A percentile compares a stretch with the other conserved stretches of the same genome.
Conservation (phyloP, 768 basidiomycete species). For the Lentinula sp. region DNA sequence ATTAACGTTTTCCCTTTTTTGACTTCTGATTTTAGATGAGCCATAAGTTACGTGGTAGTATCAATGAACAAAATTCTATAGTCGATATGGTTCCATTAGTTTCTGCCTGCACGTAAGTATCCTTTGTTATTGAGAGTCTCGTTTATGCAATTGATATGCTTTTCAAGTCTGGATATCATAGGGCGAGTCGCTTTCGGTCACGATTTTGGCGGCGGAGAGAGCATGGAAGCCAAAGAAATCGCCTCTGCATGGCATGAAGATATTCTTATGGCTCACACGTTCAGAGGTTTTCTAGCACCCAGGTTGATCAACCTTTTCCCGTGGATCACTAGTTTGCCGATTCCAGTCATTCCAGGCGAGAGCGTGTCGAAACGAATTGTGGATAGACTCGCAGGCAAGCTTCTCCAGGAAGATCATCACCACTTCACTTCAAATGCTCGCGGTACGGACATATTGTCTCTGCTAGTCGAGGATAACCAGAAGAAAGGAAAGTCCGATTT, state of each 20-base stretch:
- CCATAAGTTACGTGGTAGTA: not conserved
- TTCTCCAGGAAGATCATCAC: slow-evolving; percentile 14
- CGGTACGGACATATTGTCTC: slow-evolving; percentile 19
- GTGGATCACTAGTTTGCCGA: slow-evolving; percentile 16
- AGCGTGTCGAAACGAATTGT: slow-evolving; percentile 19
- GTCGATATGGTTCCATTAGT: not conserved
- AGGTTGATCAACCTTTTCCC: slow-evolving; percentile 22
- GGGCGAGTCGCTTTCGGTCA: slow-evolving; percentile 34
- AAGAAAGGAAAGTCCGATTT: not conserved
- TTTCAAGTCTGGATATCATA: slow-evolving; percentile 21
- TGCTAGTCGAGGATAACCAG: slow-evolving; percentile 15
- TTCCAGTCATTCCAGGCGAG: slow-evolving; percentile 19
- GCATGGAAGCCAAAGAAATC: slow-evolving; percentile 19
- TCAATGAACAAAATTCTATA: not conserved
- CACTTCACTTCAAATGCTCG: not conserved
- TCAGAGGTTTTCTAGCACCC: slow-evolving; percentile 20
- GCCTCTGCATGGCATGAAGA: slow-evolving; percentile 16
- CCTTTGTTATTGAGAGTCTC: not conserved
- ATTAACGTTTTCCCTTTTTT: not conserved
- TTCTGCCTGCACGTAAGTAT: slow-evolving; percentile 9
- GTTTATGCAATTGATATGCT: slow-evolving; percentile 1
- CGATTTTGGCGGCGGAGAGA: slow-evolving; percentile 22
- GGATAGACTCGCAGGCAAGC: slow-evolving; percentile 14
- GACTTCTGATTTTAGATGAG: not conserved
- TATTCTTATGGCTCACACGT: slow-evolving; percentile 13